Conservation (phyloP, 2,329 filamentous ascomycete species). For the Paradendryphiella salina region DNA sequence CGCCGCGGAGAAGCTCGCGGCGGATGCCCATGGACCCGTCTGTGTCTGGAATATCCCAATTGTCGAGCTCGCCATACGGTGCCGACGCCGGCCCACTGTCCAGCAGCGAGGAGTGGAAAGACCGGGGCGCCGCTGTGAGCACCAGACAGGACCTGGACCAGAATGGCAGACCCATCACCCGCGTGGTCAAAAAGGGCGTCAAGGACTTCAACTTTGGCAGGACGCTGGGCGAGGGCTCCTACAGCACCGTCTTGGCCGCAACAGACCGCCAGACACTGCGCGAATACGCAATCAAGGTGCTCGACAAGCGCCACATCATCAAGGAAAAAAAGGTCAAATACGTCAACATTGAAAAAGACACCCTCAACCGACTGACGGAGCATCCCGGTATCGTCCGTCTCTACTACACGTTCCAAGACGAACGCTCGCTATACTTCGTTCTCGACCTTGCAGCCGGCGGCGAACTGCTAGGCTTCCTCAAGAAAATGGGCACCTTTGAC, state of each 20-base stretch:
- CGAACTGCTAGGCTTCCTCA: constrained; percentile 87
- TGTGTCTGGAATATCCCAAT: constrained; percentile 24
- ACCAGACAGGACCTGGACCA: constrained; percentile 82
- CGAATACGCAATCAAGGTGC: constrained; percentile 96
- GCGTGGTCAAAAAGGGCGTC: constrained; percentile 93
- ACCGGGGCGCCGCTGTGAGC: constrained; percentile 85
- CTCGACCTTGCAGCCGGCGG: constrained; percentile 90
- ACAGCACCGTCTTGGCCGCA: constrained; percentile 91
- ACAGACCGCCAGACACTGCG: constrained; percentile 92
- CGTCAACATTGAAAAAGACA: constrained; percentile 99
- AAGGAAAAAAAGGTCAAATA: constrained; percentile 99
- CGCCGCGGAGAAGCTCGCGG: constrained; percentile 76
- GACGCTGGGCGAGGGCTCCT: constrained; percentile 91
- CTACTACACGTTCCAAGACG: constrained; percentile 99
- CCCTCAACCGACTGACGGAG: constrained; percentile 90
- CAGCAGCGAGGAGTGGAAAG: constrained; percentile 93
- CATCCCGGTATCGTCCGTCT: constrained; percentile 95
- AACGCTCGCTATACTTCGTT: constrained; percentile 94
- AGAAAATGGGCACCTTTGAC: constrained; percentile 93
- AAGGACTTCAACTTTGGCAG: constrained; percentile 94
- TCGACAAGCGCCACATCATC: constrained; percentile 98
- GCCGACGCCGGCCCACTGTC: constrained; percentile 61
- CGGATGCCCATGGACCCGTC: constrained; percentile 62
- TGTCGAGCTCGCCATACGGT: constrained; percentile 53
- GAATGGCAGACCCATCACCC: constrained; percentile 77